Conservation (phyloP, 192 early-diverging fungal species). For the Podila verticillata region DNA sequence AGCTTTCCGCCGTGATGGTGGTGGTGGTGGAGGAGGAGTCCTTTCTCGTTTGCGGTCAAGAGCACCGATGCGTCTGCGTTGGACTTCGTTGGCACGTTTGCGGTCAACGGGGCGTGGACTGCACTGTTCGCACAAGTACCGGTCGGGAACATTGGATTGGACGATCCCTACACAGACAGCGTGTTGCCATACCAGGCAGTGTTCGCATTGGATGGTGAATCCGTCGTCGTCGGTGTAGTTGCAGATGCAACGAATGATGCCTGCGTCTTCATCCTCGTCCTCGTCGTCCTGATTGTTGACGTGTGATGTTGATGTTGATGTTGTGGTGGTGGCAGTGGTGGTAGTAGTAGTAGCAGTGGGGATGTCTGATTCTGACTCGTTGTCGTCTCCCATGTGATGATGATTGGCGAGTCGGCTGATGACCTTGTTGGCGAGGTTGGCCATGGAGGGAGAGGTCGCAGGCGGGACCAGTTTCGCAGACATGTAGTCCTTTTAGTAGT, state of each 20-base stretch:
- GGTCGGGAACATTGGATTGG: slow-evolving; percentile 81
- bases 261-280: slow-evolving; percentile 78
- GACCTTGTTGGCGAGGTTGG: slow-evolving; percentile 35
- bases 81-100: slow-evolving; percentile 55
- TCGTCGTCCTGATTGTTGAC: slow-evolving; percentile 46
- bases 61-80: slow-evolving; percentile 33
- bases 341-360: neutral
- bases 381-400: neutral
- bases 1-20: slow-evolving; percentile 25
- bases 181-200: slow-evolving; percentile 96
- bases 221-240: slow-evolving; percentile 92
- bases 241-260: slow-evolving; percentile 96
- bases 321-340: slow-evolving; percentile 1
- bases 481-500: slow-evolving; percentile 16
- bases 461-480: slow-evolving; percentile 39
- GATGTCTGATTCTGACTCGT: neutral
- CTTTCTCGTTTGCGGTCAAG: slow-evolving; percentile 34
- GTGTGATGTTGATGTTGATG: slow-evolving; percentile 5
- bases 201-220: slow-evolving; percentile 96
- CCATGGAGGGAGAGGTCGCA: slow-evolving; percentile 35
- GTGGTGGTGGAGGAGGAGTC: slow-evolving; percentile 29
- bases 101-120: slow-evolving; percentile 72
- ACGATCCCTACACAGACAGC: slow-evolving; percentile 82
- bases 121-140: slow-evolving; percentile 89
- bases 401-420: slow-evolving; percentile 18